Conservation (phyloP, 1,284 basidiomycete species). For the Heterobasidion occidentale region DNA sequence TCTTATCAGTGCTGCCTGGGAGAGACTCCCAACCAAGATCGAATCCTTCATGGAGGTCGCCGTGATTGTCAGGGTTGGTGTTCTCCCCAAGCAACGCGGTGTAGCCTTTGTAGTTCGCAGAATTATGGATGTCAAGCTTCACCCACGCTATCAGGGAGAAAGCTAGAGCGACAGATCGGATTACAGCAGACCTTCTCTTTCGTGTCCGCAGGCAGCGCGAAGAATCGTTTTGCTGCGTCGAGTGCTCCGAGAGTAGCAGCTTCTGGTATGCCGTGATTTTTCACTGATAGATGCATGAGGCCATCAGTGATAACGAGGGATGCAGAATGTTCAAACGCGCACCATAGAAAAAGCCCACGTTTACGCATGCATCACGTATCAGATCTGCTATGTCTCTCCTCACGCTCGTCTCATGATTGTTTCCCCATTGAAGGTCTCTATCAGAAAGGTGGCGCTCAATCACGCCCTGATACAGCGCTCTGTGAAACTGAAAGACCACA, state of each 20-base stretch:
- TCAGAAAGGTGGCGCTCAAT: background rate
- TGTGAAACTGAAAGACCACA: background rate
- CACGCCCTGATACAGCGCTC: background rate
- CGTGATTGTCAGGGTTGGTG: conserved; percentile 53
- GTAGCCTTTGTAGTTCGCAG: conserved; percentile 76
- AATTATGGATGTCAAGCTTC: conserved; percentile 65
- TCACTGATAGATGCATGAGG: conserved; percentile 39
- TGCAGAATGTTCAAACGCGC: conserved; percentile 7
- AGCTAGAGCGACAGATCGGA: background rate
- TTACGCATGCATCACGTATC: conserved; percentile 64
- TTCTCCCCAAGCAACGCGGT: conserved; percentile 63
- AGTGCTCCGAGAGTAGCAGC: conserved; percentile 42
- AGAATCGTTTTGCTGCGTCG: conserved; percentile 54
- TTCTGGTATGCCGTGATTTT: conserved; percentile 68
- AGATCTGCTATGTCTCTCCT: conserved; percentile 36
- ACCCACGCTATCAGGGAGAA: background rate
- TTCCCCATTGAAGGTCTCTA: background rate
- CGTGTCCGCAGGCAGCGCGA: conserved; percentile 44
- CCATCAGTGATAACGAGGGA: background rate
- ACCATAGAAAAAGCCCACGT: conserved; percentile 81
- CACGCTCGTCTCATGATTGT: background rate
- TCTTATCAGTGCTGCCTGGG: conserved; percentile 8
- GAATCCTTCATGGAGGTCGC: conserved; percentile 83
- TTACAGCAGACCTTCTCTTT: conserved; percentile 50
- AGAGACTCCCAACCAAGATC: conserved; percentile 69